Percentiles rank a stretch among this genome's conserved stretches.
Conservation (phyloP, 2,329 filamentous ascomycete species). For the Fusarium pilosicola region DNA sequence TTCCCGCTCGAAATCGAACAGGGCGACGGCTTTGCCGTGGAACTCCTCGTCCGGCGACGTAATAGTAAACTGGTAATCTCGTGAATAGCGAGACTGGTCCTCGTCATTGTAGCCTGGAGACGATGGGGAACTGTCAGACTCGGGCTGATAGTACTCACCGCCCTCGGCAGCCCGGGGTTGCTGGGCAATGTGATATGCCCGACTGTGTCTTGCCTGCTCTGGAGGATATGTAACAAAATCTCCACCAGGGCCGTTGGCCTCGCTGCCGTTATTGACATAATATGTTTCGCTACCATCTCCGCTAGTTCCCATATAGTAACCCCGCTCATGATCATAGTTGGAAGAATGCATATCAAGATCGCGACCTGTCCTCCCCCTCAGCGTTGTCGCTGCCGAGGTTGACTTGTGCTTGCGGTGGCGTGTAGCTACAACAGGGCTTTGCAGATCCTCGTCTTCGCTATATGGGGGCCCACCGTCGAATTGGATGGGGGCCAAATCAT, state of each 20-base stretch:
- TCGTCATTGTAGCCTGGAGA: slow-evolving; percentile 68
- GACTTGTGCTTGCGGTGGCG: slow-evolving; percentile 89
- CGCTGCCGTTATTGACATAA: slow-evolving; percentile 75
- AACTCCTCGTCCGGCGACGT: slow-evolving; percentile 97
- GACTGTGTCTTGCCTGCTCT: slow-evolving; percentile 68
- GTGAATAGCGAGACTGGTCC: slow-evolving; percentile 83
- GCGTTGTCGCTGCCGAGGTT: slow-evolving; percentile 60
- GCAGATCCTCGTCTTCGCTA: slow-evolving; percentile 94
- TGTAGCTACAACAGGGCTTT: slow-evolving; percentile 87
- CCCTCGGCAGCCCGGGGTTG: slow-evolving; percentile 59
- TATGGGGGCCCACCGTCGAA: slow-evolving; percentile 92
- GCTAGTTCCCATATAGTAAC: slow-evolving; percentile 73
- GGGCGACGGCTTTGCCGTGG: slow-evolving; percentile 93
- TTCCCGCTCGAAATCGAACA: slow-evolving; percentile 94
- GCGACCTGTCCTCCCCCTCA: slow-evolving; percentile 57
- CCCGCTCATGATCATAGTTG: slow-evolving; percentile 68
- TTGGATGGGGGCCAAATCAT: slow-evolving; percentile 82
- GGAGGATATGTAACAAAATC: slow-evolving; percentile 83
- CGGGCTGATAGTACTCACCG: slow-evolving; percentile 61
- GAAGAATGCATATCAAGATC: slow-evolving; percentile 58
- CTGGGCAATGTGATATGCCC: slow-evolving; percentile 55
- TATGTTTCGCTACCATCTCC: slow-evolving; percentile 79
- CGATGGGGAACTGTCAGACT: slow-evolving; percentile 68
- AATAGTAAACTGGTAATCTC: slow-evolving; percentile 94
- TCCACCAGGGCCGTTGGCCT: slow-evolving; percentile 79